These are phyloP conservation scores for Linum usitatissimum DNA, from an alignment of 345 rosid genomes.

Conservation along the genomic window DNA sequence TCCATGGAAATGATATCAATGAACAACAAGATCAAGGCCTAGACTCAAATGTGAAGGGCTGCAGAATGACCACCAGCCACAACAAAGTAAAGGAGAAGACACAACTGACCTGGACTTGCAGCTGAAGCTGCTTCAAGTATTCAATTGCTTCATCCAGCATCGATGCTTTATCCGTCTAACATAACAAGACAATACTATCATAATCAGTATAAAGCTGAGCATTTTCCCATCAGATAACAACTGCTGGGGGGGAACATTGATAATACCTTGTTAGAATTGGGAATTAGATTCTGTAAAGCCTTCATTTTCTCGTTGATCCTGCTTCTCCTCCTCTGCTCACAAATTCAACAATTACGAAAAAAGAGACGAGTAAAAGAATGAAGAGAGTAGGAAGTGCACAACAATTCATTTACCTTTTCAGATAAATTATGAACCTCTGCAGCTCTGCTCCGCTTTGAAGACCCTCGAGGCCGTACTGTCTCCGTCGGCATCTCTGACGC, in stretches of 20 bases:
- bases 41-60: not conserved
- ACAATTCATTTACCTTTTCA: constrained; percentile 56
- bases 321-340: constrained; percentile 74
- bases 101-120: constrained; percentile 57
- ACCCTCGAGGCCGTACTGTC: constrained; percentile 27
- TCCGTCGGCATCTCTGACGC: constrained; percentile 25
- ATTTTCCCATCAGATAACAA: not conserved
- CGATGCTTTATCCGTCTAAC: constrained; percentile 75
- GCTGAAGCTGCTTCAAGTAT: constrained; percentile 74
- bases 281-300: constrained; percentile 84
- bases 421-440: constrained; percentile 96
- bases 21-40: not conserved
- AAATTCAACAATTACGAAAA: constrained; percentile 16
- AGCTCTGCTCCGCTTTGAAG: constrained; percentile 84
- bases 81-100: not conserved
- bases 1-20: not conserved
- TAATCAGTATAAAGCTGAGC: not conserved
- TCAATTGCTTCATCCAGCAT: constrained; percentile 86
- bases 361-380: not conserved
- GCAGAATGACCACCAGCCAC: not conserved
- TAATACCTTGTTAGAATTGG: constrained; percentile 82
- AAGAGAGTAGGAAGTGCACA: not conserved
- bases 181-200: constrained; percentile 2
- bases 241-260: not conserved
- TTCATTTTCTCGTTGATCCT: constrained; percentile 98